Percentiles rank a stretch among this genome's conserved stretches.
Conservation (phyloP, 371 early-diverging fungal species). For the Mortierella sp. region DNA sequence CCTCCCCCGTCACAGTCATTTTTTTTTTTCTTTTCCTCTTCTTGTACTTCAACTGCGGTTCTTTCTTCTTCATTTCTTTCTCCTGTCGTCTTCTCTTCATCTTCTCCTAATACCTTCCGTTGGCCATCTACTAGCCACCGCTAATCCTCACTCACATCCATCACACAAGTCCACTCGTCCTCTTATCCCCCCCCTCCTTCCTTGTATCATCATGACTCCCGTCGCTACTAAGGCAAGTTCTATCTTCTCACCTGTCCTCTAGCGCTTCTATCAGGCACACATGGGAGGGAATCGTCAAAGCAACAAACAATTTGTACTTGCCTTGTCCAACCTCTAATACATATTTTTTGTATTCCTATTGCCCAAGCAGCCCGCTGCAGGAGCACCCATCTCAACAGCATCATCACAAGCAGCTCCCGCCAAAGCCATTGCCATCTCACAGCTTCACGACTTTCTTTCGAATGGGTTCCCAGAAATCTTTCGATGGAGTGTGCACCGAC, state of each 20-base stretch:
- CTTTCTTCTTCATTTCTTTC: not conserved
- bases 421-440: slow-evolving; percentile 48
- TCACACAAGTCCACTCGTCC: not conserved
- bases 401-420: slow-evolving; percentile 15
- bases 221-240: slow-evolving; percentile 20
- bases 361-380: not conserved
- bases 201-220: slow-evolving; percentile 23
- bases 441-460: slow-evolving; percentile 52
- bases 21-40: not conserved
- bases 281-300: no score
- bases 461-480: slow-evolving; percentile 49
- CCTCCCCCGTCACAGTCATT: not conserved
- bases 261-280: no score
- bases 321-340: not conserved
- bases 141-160: not conserved
- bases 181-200: not conserved
- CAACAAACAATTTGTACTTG: not conserved
- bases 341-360: not conserved
- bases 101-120: not conserved
- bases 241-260: no score
- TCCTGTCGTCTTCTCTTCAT: not conserved
- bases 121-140: not conserved
- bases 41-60: not conserved
- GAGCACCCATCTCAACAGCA: not conserved
- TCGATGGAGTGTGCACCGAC: slow-evolving; percentile 44